Conservation (phyloP, 2,329 filamentous ascomycete genomes). For the Volutella citrinella region DNA sequence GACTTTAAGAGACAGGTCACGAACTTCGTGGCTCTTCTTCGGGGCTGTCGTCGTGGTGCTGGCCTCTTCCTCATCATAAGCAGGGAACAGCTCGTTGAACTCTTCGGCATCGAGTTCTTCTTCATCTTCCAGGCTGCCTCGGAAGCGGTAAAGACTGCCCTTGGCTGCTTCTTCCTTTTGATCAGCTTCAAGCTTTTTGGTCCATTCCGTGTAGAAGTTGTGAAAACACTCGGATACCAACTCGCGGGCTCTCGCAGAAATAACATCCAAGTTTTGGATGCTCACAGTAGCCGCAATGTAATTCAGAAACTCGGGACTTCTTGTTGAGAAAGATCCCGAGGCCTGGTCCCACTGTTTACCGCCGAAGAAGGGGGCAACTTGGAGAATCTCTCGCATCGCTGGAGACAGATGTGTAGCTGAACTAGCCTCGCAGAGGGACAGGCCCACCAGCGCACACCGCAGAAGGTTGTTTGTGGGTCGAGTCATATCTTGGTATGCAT, state of each 20-base stretch:
- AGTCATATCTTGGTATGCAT: slow-evolving; percentile 82
- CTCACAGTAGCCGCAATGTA: slow-evolving; percentile 34
- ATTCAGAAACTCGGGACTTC: slow-evolving; percentile 43
- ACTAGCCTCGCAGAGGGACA: slow-evolving; percentile 55
- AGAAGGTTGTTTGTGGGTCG: slow-evolving; percentile 76
- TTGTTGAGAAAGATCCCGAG: slow-evolving; percentile 16
- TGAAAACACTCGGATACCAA: slow-evolving; percentile 66
- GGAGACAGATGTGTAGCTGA: slow-evolving; percentile 41
- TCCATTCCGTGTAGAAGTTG: slow-evolving; percentile 77
- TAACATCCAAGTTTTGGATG: slow-evolving; percentile 44
- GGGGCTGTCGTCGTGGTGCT: slow-evolving; percentile 30
- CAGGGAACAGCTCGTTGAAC: slow-evolving; percentile 78
- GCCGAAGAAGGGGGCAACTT: slow-evolving; percentile 55
- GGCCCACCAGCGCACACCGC: slow-evolving; percentile 72
- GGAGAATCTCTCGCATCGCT: slow-evolving; percentile 36
- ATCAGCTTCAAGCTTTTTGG: slow-evolving; percentile 70
- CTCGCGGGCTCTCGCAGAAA: slow-evolving; percentile 44
- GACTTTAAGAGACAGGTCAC: slow-evolving; percentile 57
- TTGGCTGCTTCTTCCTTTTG: slow-evolving; percentile 71
- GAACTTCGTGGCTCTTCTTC: slow-evolving; percentile 41
- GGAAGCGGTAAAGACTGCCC: slow-evolving; percentile 78
- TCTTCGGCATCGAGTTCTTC: slow-evolving; percentile 73
- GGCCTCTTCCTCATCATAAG: slow-evolving; percentile 58
- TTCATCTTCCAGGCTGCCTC: slow-evolving; percentile 72
- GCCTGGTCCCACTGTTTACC: slow-evolving; percentile 34